A percentile compares a stretch with the other conserved stretches of the same genome.
phyloP scores from a whole-genome alignment of 192 early-diverging fungal genomes.

The Thamnidium elegans region DNA sequence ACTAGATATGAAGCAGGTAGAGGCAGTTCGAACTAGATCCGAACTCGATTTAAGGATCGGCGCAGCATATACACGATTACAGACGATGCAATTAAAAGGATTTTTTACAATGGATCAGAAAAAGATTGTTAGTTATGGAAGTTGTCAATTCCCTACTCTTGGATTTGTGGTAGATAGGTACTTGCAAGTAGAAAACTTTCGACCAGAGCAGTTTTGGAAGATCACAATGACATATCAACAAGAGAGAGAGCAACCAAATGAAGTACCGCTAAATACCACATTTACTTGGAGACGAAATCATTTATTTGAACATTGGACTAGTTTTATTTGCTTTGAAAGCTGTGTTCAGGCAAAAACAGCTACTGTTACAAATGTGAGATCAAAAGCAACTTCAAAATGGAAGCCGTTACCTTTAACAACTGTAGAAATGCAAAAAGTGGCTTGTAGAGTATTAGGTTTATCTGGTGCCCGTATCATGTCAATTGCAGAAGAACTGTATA shows the following conservation, averaged over 20 bases:
- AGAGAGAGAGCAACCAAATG: constrained; percentile 4
- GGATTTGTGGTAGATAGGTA: constrained; percentile 94
- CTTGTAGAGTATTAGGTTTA: constrained; percentile 65
- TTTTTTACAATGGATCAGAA: constrained; percentile 54
- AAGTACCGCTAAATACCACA: constrained; percentile 5
- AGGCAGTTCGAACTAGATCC: constrained; percentile 77
- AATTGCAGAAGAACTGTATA: constrained; percentile 86
- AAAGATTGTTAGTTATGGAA: constrained; percentile 83
- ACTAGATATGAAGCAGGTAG: constrained; percentile 72
- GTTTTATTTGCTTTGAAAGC: constrained; percentile 68
- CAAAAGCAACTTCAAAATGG: constrained; percentile 80
- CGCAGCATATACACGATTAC: constrained; percentile 89
- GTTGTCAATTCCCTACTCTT: constrained; percentile 95
- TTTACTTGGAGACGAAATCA: constrained; percentile 77
- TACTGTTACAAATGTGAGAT: constrained; percentile 53
- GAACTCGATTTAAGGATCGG: constrained; percentile 94
- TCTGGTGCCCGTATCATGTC: constrained; percentile 79
- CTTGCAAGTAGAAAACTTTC: constrained; percentile 70
- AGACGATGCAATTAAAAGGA: constrained; percentile 66
- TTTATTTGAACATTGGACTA: constrained; percentile 74
- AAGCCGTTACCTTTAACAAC: constrained; percentile 91
- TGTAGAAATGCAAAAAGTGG: constrained; percentile 88
- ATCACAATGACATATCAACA: constrained; percentile 60
- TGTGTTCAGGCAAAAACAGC: constrained; percentile 65
- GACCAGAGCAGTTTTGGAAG: constrained; percentile 90